Conservation (phyloP, 805 yeast genomes). For the Hanseniaspora taiwanica region DNA sequence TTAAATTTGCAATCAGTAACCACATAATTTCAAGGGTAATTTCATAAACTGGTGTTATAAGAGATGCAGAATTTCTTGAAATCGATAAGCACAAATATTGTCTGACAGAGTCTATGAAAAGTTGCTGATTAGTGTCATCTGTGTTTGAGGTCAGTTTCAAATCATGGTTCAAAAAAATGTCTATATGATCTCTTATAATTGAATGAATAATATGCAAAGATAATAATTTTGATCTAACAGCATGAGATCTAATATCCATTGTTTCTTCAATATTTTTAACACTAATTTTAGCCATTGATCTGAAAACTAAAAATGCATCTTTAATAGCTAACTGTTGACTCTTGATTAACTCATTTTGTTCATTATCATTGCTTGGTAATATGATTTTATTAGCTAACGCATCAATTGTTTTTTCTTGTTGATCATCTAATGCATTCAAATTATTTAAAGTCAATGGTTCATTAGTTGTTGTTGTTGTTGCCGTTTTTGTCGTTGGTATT, state of each 20-base stretch:
- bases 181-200: slow-evolving; percentile 73
- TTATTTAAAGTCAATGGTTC: slow-evolving; percentile 43
- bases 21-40: slow-evolving; percentile 87
- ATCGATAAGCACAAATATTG: slow-evolving; percentile 73
- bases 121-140: slow-evolving; percentile 41
- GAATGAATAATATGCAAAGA: slow-evolving; percentile 82
- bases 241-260: slow-evolving; percentile 79
- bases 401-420: slow-evolving; percentile 40
- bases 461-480: slow-evolving; percentile 10
- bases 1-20: slow-evolving; percentile 68
- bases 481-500: background rate
- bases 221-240: slow-evolving; percentile 79
- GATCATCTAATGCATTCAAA: slow-evolving; percentile 43
- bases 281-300: slow-evolving; percentile 90
- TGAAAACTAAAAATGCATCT: slow-evolving; percentile 84
- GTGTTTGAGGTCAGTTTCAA: slow-evolving; percentile 39
- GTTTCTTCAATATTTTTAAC: slow-evolving; percentile 71
- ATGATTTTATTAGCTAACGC: slow-evolving; percentile 28
- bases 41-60: slow-evolving; percentile 83
- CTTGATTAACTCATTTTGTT: slow-evolving; percentile 29
- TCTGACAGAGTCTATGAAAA: slow-evolving; percentile 66
- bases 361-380: slow-evolving; percentile 10
- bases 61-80: slow-evolving; percentile 86
- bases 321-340: slow-evolving; percentile 57
- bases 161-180: slow-evolving; percentile 52